Evolutionary conservation across 768 basidiomycete genomes (phyloP), one percentile per base, ranked within the genome.

Genomic region (Tylopilus sp.): DNA sequence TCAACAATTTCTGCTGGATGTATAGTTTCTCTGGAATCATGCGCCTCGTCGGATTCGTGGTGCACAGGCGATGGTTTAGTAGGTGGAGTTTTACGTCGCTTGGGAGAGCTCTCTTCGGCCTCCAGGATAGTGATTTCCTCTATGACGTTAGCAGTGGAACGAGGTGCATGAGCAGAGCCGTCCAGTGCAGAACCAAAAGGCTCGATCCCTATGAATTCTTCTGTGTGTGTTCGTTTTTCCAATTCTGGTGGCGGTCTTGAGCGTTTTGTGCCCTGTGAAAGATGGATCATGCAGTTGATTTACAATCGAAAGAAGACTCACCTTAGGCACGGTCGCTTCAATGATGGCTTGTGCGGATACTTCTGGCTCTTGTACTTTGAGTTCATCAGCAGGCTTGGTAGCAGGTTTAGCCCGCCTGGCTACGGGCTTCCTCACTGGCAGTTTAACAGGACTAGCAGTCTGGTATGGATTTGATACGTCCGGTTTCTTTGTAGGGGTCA

Each of bases 401-500:
- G 47, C 21, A 15, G 56, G 42, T 48, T 53, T 65, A 25, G 72
- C 57, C 47, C 80, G 75, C 61, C 73, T 81, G 23, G 69, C 63
- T 22, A 60, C 55, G 17, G 57, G 66, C 38, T 69, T 73, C 59
- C 77, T 76, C 33, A 72, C 66, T 0, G 79, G 75, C 44, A 74
- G 75, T 40, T 74, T 73, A 18, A 87, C 78, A 35, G 86, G 86
- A 58, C 80, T 86, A 15, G 83, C 81, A 18, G 79, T 76, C 64
- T 90, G 85, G 60, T 91, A 91, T 0, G 89, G 89, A 64, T 91
- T 91, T 46, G 79, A 80, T 39, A 89, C 75, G 58, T 86, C 88
- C 20, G 79, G 76, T 51, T 73, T 81, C 66, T 78, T 82, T 13
- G 79, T 74, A 0, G 85, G 84, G 0, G 85, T 83, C 8, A 78